Conservation (phyloP, 2,329 filamentous ascomycete species). For the Pyrenophora tritici-repentis region DNA sequence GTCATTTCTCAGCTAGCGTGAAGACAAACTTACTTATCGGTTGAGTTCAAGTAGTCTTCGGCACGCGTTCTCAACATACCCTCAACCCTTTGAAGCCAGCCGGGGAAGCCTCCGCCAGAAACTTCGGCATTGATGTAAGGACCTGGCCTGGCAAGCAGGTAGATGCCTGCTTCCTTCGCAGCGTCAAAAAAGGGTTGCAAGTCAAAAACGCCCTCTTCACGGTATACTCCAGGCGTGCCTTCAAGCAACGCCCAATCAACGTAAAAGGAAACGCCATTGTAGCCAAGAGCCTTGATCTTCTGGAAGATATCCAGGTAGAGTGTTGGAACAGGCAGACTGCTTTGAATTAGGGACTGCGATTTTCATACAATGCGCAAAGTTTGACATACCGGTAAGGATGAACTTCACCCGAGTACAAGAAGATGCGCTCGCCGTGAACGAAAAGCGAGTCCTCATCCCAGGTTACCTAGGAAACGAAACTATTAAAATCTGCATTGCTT, state of each 20-base stretch:
- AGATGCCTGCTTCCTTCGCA: constrained; percentile 73
- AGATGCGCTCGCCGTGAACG: constrained; percentile 69
- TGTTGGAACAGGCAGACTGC: constrained; percentile 62
- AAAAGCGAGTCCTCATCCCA: constrained; percentile 76
- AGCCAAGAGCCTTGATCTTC: constrained; percentile 80
- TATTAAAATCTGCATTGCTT: not conserved
- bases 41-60: constrained; percentile 66
- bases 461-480: constrained; percentile 54
- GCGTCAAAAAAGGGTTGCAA: constrained; percentile 77
- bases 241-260: constrained; percentile 79
- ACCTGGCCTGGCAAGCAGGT: constrained; percentile 71
- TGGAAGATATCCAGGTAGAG: constrained; percentile 77
- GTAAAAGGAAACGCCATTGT: constrained; percentile 80
- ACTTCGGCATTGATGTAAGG: constrained; percentile 81
- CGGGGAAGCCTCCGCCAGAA: constrained; percentile 77
- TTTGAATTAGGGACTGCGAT: constrained; percentile 8
- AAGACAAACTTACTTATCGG: constrained; percentile 60
- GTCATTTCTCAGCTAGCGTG: not conserved
- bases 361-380: not conserved
- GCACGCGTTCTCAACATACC: constrained; percentile 67
- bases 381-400: constrained; percentile 63
- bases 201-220: constrained; percentile 72
- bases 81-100: constrained; percentile 74
- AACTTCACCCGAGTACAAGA: constrained; percentile 75
- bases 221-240: constrained; percentile 71